A percentile compares a stretch with the other conserved stretches of the same genome.
These are phyloP conservation scores for Hanseniaspora occidentalis DNA, from an alignment of 805 yeast genomes.

Conservation along the genomic window DNA sequence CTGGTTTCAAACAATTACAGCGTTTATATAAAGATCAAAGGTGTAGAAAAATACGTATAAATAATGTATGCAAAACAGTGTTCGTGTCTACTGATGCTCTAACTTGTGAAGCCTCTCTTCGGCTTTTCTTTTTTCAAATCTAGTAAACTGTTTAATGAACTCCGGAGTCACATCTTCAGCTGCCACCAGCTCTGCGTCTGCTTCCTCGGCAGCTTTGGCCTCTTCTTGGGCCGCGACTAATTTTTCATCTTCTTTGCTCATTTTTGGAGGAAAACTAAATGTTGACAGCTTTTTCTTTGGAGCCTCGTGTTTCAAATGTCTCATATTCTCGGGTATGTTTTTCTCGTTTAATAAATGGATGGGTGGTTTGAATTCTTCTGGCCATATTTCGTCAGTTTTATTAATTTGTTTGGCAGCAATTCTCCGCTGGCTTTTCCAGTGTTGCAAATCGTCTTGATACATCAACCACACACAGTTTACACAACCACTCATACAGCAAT, in stretches of 20 bases:
- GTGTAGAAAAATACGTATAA: no score
- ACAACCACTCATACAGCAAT: constrained; percentile 97
- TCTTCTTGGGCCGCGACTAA: constrained; percentile 13
- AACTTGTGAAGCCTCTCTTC: constrained; percentile 14
- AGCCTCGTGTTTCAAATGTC: constrained; percentile 15
- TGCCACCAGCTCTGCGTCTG: constrained; percentile 12
- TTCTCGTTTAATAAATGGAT: constrained; percentile 27
- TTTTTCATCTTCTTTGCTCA: constrained; percentile 2
- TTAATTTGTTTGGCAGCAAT: constrained; percentile 45
- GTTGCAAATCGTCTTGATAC: constrained; percentile 74
- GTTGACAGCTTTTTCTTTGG: constrained; percentile 14
- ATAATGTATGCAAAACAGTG: no score
- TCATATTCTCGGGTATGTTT: constrained; percentile 31
- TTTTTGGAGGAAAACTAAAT: constrained; percentile 10
- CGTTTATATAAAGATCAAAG: background rate
- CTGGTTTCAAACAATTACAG: background rate
- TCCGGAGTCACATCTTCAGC: constrained; percentile 47
- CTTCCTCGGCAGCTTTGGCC: constrained; percentile 13
- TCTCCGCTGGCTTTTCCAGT: constrained; percentile 55
- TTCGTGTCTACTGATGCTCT: no score
- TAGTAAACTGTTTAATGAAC: constrained; percentile 70
- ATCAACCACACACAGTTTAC: constrained; percentile 95
- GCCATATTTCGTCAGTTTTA: constrained; percentile 42
- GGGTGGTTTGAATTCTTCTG: constrained; percentile 49
- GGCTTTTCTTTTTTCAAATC: constrained; percentile 59